Percentiles rank a stretch among this genome's conserved stretches.
These are phyloP conservation scores for Orbilia brochopaga DNA, from an alignment of 2,329 filamentous ascomycete species.

Conservation along the genomic window DNA sequence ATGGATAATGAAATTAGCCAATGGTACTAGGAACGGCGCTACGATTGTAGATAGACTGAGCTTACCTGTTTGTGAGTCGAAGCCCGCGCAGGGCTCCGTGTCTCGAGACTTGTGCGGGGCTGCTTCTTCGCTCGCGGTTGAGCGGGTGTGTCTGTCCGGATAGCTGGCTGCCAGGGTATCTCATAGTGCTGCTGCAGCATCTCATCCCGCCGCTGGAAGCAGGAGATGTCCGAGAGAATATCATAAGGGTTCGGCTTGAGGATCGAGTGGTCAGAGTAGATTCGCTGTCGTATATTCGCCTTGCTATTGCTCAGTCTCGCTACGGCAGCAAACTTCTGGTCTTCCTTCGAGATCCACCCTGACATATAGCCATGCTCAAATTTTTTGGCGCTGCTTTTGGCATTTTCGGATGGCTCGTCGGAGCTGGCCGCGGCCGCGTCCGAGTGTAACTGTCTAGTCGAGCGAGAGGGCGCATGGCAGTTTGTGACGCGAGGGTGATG, in stretches of 20 bases:
- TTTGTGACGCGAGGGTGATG: constrained; percentile 19
- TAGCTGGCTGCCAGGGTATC: constrained; percentile 14
- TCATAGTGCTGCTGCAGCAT: constrained; percentile 5
- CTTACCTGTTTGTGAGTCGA: constrained; percentile 28
- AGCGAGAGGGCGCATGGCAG: neutral
- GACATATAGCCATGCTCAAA: constrained; percentile 3
- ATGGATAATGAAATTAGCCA: neutral
- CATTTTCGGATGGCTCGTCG: constrained; percentile 6
- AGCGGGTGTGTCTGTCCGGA: neutral
- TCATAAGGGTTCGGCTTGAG: constrained; percentile 38
- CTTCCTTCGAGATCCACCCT: constrained; percentile 20
- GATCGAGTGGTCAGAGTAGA: constrained; percentile 35
- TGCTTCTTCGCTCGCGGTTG: neutral
- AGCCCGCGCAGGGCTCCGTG: constrained; percentile 11
- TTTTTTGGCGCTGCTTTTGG: neutral
- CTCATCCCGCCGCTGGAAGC: constrained; percentile 16
- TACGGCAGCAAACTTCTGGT: constrained; percentile 19
- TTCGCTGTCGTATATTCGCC: constrained; percentile 9
- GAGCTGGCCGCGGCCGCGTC: neutral
- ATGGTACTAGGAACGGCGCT: too few relatives aligned
- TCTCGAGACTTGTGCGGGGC: neutral
- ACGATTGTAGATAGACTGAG: too few relatives aligned
- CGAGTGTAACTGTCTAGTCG: constrained; percentile 4
- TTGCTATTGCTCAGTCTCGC: constrained; percentile 31
- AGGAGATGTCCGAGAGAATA: constrained; percentile 29